Percentiles rank a stretch among this genome's conserved stretches.
These are phyloP conservation scores for Penicillium rolfsii DNA, from an alignment of 2,329 filamentous ascomycete species.

Conservation along the genomic window DNA sequence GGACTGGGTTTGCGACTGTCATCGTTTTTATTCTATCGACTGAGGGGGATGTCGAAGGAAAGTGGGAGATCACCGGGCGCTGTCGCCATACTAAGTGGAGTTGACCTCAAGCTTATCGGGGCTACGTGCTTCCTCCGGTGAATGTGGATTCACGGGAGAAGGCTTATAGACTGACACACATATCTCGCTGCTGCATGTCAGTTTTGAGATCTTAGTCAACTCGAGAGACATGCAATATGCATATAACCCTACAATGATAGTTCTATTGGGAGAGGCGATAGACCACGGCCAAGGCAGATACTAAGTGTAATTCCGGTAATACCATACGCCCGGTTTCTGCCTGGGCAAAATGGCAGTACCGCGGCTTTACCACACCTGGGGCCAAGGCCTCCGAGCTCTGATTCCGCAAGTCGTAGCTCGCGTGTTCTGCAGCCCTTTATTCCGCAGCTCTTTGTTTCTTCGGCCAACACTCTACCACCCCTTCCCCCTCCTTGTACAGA, in stretches of 20 bases:
- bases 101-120: constrained; percentile 14
- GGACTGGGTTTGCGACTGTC: constrained; percentile 31
- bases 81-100: constrained; percentile 27
- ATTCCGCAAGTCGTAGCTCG: constrained; percentile 6
- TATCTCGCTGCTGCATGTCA: not conserved
- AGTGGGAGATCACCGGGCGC: constrained; percentile 8
- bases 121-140: not conserved
- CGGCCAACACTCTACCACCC: not conserved
- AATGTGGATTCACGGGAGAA: not conserved
- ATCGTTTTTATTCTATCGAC: constrained; percentile 18
- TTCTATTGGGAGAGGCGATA: not conserved
- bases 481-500: not conserved
- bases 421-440: constrained; percentile 1
- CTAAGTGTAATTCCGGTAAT: not conserved
- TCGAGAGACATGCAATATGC: not conserved
- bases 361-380: constrained; percentile 1
- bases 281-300: not conserved
- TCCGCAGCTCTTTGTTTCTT: not conserved
- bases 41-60: constrained; percentile 9
- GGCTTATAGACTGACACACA: not conserved
- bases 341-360: constrained; percentile 7
- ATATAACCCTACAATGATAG: not conserved
- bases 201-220: not conserved
- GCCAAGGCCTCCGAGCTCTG: not conserved
- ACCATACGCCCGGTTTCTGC: not conserved